Percentiles rank a stretch among this genome's conserved stretches.
phyloP scores from a whole-genome alignment of 2,329 filamentous ascomycete genomes.

The Hypoxylon sp. region DNA sequence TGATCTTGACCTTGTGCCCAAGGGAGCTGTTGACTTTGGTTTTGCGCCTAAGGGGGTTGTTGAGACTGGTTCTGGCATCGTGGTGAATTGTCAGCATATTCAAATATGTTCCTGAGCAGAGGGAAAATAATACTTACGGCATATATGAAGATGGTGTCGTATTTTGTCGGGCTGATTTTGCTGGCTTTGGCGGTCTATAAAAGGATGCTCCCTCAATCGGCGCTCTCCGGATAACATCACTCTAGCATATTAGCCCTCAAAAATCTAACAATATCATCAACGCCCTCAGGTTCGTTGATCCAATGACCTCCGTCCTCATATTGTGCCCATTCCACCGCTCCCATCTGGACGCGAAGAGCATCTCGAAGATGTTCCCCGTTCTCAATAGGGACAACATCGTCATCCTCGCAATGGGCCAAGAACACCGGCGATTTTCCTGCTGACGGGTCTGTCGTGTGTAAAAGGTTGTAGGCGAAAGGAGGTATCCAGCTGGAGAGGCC shows the following conservation, averaged over 20 bases:
- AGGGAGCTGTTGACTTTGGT: too few species aligned
- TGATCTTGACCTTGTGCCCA: too few species aligned
- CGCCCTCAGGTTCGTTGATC: constrained; percentile 41
- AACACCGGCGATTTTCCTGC: constrained; percentile 36
- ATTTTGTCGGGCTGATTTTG: too few species aligned
- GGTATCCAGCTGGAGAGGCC: constrained; percentile 45
- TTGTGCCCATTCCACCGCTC: constrained; percentile 37
- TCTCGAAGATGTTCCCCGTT: constrained; percentile 39
- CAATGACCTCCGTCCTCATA: constrained; percentile 35
- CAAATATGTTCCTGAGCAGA: too few species aligned
- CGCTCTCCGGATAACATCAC: too few species aligned
- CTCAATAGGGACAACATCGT: constrained; percentile 40
- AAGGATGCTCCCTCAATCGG: too few species aligned
- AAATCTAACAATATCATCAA: constrained; percentile 38
- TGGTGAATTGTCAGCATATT: too few species aligned
- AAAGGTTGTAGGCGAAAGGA: neutral
- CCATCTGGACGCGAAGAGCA: constrained; percentile 13
- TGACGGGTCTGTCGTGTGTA: neutral
- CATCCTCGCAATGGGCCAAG: constrained; percentile 42
- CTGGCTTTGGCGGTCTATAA: too few species aligned
- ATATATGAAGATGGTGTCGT: too few species aligned
- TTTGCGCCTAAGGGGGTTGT: too few species aligned
- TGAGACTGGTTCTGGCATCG: too few species aligned
- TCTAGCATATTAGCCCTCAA: constrained; percentile 11
- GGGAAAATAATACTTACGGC: too few species aligned